Evolutionary conservation across 768 basidiomycete genomes (phyloP).

Genomic region (Butyriboletus loyo): DNA sequence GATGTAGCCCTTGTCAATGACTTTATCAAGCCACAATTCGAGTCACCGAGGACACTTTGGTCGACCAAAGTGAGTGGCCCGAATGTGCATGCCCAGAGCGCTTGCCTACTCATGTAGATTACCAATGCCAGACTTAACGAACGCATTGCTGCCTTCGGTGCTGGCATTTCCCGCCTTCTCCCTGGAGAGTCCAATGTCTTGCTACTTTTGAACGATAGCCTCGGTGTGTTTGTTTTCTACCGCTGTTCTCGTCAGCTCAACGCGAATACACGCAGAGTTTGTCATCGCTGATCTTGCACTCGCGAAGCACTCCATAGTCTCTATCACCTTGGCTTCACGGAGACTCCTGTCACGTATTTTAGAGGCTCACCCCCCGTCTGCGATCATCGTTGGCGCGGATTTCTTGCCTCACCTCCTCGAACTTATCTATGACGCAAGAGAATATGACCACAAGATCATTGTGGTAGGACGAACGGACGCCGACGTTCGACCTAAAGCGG

Average conservation of each 20-base stretch:
- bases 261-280: conserved; percentile 51
- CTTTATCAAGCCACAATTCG: conserved; percentile 62
- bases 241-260: background rate
- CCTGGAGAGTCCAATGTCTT: conserved; percentile 64
- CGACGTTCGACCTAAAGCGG: conserved; percentile 44
- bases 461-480: conserved; percentile 64
- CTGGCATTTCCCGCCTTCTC: conserved; percentile 60
- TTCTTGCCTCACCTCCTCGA: conserved; percentile 72
- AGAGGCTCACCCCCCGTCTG: conserved; percentile 64
- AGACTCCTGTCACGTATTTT: conserved; percentile 62
- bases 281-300: conserved; percentile 78
- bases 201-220: conserved; percentile 73
- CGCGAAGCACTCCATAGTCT: conserved; percentile 63
- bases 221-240: conserved; percentile 47
- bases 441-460: conserved; percentile 57
- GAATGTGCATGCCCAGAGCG: background rate
- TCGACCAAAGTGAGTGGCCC: conserved; percentile 56
- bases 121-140: conserved; percentile 70
- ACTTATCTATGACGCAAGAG: conserved; percentile 59
- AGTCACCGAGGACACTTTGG: conserved; percentile 74
- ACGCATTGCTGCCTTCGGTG: conserved; percentile 69
- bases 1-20: conserved; percentile 67
- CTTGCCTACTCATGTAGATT: conserved; percentile 45
- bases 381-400: conserved; percentile 66
- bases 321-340: conserved; percentile 60